Base-by-base conservation (phyloP, 192 early-diverging fungal genomes). In the Entomortierella lignicola region DNA sequence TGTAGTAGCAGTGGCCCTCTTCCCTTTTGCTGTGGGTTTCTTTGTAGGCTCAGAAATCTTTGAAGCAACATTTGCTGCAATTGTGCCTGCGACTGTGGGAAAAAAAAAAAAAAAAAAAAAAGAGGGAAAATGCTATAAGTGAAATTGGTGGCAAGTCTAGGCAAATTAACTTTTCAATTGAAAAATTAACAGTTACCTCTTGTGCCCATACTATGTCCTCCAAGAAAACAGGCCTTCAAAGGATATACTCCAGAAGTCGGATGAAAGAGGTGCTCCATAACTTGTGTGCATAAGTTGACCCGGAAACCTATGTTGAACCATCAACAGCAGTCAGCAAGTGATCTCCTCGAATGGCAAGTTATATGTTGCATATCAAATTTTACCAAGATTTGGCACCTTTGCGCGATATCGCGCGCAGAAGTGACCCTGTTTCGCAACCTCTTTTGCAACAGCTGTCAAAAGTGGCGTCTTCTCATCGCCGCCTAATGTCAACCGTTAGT, bases 341-440 rank as follows among this genome's bases (percentile, higher is more conserved):
- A n/a, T n/a, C n/a, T n/a, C n/a, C n/a, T n/a, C n/a, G n/a, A n/a
- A n/a, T n/a, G n/a, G n/a, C n/a, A n/a, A n/a, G n/a, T n/a, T n/a
- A n/a, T n/a, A n/a, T n/a, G n/a, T 15, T 15, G 55, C 25, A 8
- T 1, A 18, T 59, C 23, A 8, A 8, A 29, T 29, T 55, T 44
- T 67, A 77, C 72, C 64, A 17, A 77, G 55, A 8, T 77, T 77
- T 1, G 72, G 72, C 0, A 77, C 65, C 26, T 62, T 77, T 23
- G 64, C 64, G 15, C 72, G 72, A 32, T 77, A 77, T 63, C 72
- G 52, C n/a, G 65, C 72, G 34, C 72, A 77, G 39, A 60, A 68
- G 47, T 77, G 72, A 6, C 72, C 72, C 29, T 77, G 64, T 50
- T 48, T 67, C 23, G 72, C 72, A 39, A 51, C 59, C 27, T 61